Evolutionary conservation across 2,329 filamentous ascomycete species (phyloP), one percentile per base, ranked within the genome.

Genomic region (Phyllachora maydis): DNA sequence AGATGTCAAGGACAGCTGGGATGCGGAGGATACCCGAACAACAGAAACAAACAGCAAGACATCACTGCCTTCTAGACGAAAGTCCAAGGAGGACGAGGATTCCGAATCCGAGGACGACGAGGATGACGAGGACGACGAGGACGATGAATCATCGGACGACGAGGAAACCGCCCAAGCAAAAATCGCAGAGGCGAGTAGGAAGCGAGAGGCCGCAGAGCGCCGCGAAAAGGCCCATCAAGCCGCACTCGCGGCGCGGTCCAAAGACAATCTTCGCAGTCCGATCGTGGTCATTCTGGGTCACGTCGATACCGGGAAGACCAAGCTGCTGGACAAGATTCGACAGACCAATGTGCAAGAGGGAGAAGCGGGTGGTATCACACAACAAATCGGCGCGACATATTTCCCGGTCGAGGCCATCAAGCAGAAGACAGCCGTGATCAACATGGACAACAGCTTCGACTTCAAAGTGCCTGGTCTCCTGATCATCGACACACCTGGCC

Each of bases 301-400:
- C 67, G 88, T 98, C 66, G 88, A 98, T 71, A 98, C 90, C 21
- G 88, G 88, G 48, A 98, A 98, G 59, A 98, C 88, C n/a, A 98
- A 95, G 57, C 60, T 98, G 32, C 65, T 98, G 28, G 88, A 98
- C 60, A 98, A 98, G 59, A 79, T 98, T 42, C 77, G 88, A 41
- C 82, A 93, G 50, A 95, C 88, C 28, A 95, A 98, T 44, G 88
- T 98, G 17, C 90, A 98, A 45, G 88, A 95, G 53, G 88, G 88
- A 41, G 88, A 98, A 65, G 90, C 88, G 19, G 90, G 88, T 61
- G 88, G 88, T 71, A 98, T 98, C 42, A 98, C 88, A 6, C 88
- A 98, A 54, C 88, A 98, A 52, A 98, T 98, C 43, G 88, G 88
- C 72, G 88, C 88, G 24, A 98, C 88, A 3, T 98, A 95, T 59